Evolutionary conservation across 371 early-diverging fungal genomes (phyloP).

Genomic region (Mortierella sp.): DNA sequence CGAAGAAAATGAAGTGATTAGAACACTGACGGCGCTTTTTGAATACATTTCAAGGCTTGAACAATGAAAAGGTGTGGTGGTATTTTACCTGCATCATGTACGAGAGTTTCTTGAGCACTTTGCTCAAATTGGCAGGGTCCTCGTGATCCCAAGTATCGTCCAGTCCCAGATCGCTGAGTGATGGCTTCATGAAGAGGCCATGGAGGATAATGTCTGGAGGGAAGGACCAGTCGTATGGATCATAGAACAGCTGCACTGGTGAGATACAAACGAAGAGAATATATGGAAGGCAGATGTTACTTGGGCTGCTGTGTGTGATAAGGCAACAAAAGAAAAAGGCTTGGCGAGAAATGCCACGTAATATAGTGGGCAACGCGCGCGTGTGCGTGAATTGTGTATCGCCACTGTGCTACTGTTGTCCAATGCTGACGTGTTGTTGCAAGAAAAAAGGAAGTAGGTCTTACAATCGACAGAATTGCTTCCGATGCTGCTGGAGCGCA

Average conservation of each 20-base stretch:
- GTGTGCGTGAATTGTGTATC: not conserved
- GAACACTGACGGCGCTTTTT: too few relatives aligned
- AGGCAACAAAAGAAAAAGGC: not conserved
- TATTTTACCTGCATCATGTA: conserved; percentile 43
- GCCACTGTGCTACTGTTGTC: not conserved
- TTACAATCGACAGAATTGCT: conserved; percentile 42
- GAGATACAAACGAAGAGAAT: not conserved
- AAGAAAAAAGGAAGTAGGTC: not conserved
- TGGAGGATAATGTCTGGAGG: conserved; percentile 51
- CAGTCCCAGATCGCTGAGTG: conserved; percentile 44
- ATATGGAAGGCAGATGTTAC: not conserved
- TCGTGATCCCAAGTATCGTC: conserved; percentile 45
- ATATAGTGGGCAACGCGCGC: not conserved
- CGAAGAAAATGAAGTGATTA: not conserved
- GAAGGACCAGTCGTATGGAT: conserved; percentile 56
- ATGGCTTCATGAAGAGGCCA: conserved; percentile 26
- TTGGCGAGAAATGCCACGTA: not conserved
- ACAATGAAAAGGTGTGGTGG: not conserved
- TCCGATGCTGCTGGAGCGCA: conserved; percentile 50
- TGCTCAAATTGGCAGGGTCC: conserved; percentile 43
- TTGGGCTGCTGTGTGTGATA: not conserved
- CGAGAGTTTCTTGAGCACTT: conserved; percentile 37
- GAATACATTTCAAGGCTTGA: not conserved
- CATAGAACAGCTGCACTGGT: conserved; percentile 46
- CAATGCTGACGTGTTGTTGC: not conserved